Base-by-base conservation (phyloP, 2,329 filamentous ascomycete genomes). In the Lasiodiplodia theobromae region DNA sequence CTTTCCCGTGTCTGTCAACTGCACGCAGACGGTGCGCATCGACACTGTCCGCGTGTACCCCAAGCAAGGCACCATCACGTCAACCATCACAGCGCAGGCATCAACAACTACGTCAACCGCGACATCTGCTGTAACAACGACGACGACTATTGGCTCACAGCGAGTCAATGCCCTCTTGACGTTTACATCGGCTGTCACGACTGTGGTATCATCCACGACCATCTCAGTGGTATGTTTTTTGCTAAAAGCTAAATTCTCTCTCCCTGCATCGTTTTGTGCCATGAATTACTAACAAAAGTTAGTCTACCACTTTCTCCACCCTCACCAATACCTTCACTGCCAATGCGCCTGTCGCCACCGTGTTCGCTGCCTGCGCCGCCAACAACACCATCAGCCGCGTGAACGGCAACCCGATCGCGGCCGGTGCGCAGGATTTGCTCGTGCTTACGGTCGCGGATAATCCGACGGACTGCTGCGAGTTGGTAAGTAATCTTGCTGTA, bases 281-380 rank as follows among this genome's bases (percentile, higher is more conserved):
- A 21, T 51, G 14, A 14, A 1, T 2, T 47, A 16, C 14, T 47
- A 16, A 12, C 52, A n/a, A 1, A 34, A 18, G 11, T 12, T 3
- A 64, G 47, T 52, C 60, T n/a, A 64, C 60, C 28, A 49, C 51
- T 10, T 64, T 49, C n/a, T 38, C 60, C 4, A 64, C 60, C n/a
- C 6, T 64, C 11, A 64, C 47, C 18, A 64, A 64, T 31, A 64
- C 47, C 11, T 11, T 64, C n/a, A 64, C 60, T 5, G 28, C 38
- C n/a, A 40, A 38, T 47, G 60, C 44, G 1, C 60, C 60, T 14
- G 4, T 12, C 12, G 31, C 10, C 2, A 64, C 60, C 14, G 18
- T 3, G 2, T 64, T 16, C n/a, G 60, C 60, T 12, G 60, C 60
- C 11, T 64, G 44, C 21, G 60, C 60, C 3, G 10, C 47, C n/a